A percentile compares a stretch with the other conserved stretches of the same genome.
These are phyloP conservation scores for Cyclocybe cylindracea DNA, from an alignment of 768 basidiomycete species.

Conservation along the genomic window DNA sequence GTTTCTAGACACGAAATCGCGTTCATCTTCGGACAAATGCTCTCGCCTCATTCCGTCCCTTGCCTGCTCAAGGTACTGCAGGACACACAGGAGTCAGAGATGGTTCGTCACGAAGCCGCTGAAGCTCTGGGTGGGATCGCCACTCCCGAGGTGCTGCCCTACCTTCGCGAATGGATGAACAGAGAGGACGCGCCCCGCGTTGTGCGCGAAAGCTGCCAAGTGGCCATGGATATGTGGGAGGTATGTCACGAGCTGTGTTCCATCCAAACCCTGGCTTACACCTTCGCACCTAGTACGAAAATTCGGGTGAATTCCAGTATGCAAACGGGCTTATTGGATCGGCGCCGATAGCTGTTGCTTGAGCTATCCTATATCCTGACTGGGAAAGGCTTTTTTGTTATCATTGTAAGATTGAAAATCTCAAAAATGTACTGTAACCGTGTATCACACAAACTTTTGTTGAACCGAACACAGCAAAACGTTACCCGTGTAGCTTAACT, in stretches of 20 bases:
- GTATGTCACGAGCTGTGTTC: constrained; percentile 37
- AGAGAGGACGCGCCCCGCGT: constrained; percentile 82
- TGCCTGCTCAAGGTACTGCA: constrained; percentile 79
- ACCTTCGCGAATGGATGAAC: constrained; percentile 83
- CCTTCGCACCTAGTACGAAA: constrained; percentile 59
- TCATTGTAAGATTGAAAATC: too few relatives aligned
- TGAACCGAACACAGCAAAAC: too few relatives aligned
- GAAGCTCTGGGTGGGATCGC: constrained; percentile 98
- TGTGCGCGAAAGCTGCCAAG: constrained; percentile 93
- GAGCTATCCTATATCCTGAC: neutral
- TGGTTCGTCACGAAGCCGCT: constrained; percentile 99
- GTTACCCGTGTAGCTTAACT: too few relatives aligned
- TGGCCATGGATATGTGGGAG: constrained; percentile 98
- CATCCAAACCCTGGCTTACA: neutral
- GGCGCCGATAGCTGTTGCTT: constrained; percentile 10
- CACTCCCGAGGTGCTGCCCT: constrained; percentile 85
- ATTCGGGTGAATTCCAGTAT: constrained; percentile 80
- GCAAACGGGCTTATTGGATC: constrained; percentile 46
- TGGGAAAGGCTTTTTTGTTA: too few relatives aligned
- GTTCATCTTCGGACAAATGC: constrained; percentile 96
- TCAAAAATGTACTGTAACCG: too few relatives aligned
- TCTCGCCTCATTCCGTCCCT: constrained; percentile 87
- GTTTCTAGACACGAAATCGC: constrained; percentile 89
- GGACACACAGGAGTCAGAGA: constrained; percentile 76
- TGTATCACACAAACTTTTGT: too few relatives aligned